Percentiles rank a stretch among this genome's conserved stretches.
Conservation (phyloP, 768 basidiomycete species). For the Boletus speciosus region DNA sequence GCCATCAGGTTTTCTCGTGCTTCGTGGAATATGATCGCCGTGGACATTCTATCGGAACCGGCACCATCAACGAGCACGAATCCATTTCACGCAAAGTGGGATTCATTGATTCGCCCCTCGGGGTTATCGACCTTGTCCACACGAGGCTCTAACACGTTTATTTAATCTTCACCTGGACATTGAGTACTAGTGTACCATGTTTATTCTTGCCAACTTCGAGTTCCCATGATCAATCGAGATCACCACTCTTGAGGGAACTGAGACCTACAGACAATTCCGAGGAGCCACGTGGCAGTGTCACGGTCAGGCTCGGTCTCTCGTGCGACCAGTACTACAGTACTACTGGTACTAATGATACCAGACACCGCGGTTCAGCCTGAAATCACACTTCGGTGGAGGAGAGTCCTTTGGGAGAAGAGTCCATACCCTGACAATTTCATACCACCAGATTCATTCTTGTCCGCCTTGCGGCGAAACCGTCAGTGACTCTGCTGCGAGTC, state of each 20-base stretch:
- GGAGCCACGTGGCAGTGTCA: constrained; percentile 14
- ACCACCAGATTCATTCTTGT: constrained; percentile 67
- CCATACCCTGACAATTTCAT: constrained; percentile 85
- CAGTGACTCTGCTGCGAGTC: constrained; percentile 29
- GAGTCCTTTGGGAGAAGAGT: constrained; percentile 75
- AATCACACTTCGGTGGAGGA: constrained; percentile 51
- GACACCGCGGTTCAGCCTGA: background rate
- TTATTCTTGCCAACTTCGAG: constrained; percentile 3
- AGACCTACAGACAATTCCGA: constrained; percentile 12
- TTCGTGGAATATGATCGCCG: constrained; percentile 31
- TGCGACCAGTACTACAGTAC: background rate
- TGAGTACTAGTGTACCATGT: constrained; percentile 9
- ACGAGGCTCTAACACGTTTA: constrained; percentile 34
- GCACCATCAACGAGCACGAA: constrained; percentile 22
- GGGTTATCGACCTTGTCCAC: constrained; percentile 26
- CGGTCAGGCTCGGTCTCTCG: background rate
- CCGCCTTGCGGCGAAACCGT: constrained; percentile 78
- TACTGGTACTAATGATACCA: background rate
- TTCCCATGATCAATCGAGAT: constrained; percentile 28
- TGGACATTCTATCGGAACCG: constrained; percentile 31
- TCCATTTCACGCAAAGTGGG: constrained; percentile 20
- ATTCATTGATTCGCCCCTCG: constrained; percentile 31
- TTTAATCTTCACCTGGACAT: constrained; percentile 27
- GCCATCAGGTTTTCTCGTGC: constrained; percentile 36
- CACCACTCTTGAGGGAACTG: constrained; percentile 2